A percentile compares a stretch with the other conserved stretches of the same genome.
phyloP scores from a whole-genome alignment of 225 moss, liverwort and hornwort genomes.

The Physcomitrellopsis africana region DNA sequence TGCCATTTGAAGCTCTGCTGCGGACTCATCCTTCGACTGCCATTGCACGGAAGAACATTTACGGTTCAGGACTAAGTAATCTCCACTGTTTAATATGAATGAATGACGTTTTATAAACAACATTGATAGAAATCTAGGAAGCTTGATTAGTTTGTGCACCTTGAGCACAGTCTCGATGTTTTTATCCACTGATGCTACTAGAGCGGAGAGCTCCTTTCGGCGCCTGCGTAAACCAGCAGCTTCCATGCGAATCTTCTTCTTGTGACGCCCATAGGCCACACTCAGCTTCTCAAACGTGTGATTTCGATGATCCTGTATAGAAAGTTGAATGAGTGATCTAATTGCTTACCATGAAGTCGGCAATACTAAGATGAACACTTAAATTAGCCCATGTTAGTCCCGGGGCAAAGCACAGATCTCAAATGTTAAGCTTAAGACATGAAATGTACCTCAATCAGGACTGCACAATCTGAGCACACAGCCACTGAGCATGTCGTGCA shows the following conservation, averaged over 20 bases:
- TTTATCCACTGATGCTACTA: constrained; percentile 66
- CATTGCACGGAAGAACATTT: constrained; percentile 23
- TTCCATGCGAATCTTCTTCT: constrained; percentile 70
- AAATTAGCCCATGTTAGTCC: not conserved
- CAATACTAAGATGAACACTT: not conserved
- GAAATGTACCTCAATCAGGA: constrained; percentile 59
- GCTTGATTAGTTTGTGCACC: constrained; percentile 33
- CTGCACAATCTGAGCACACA: constrained; percentile 72
- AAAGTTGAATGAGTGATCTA: not conserved
- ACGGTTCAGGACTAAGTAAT: not conserved
- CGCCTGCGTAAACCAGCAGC: constrained; percentile 65
- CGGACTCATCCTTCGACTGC: constrained; percentile 74
- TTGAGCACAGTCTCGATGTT: constrained; percentile 67
- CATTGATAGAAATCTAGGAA: not conserved
- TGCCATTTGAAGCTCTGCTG: constrained; percentile 62
- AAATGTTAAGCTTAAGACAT: not conserved
- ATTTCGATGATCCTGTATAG: constrained; percentile 63
- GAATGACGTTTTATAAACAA: not conserved
- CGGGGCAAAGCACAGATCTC: not conserved
- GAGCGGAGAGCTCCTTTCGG: constrained; percentile 64
- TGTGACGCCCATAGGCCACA: constrained; percentile 72
- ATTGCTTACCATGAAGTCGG: not conserved
- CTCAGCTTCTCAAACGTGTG: constrained; percentile 72
- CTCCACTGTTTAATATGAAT: no score
- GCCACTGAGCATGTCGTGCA: constrained; percentile 72